phyloP scores from a whole-genome alignment of 2,329 filamentous ascomycete genomes.

The Sporothrix euskadiensis region DNA sequence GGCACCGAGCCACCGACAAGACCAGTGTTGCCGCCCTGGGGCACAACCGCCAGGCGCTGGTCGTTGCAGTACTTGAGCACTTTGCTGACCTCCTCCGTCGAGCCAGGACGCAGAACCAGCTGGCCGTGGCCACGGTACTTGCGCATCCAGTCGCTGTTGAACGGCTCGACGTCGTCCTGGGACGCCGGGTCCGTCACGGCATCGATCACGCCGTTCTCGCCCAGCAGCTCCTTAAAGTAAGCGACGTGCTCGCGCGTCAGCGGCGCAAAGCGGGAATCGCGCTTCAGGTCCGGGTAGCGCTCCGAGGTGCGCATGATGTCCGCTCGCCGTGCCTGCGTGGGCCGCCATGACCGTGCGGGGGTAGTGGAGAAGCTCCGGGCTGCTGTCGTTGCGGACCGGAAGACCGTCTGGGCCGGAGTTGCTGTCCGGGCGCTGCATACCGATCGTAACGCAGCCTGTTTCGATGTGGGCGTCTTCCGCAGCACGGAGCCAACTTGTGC shows the following conservation, averaged over 20 bases:
- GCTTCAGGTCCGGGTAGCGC: conserved; percentile 78
- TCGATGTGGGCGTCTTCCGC: conserved; percentile 22
- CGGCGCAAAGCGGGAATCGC: conserved; percentile 72
- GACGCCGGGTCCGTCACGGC: conserved; percentile 70
- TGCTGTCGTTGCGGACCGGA: not conserved
- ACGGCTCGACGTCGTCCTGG: conserved; percentile 79
- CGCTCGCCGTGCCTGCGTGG: conserved; percentile 19
- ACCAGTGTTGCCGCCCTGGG: conserved; percentile 95
- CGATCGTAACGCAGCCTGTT: conserved; percentile 15
- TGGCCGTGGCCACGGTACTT: conserved; percentile 92
- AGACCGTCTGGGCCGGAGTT: not conserved
- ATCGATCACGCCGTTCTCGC: conserved; percentile 78
- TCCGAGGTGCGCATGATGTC: conserved; percentile 74
- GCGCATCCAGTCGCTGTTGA: conserved; percentile 98
- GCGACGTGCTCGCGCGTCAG: conserved; percentile 78
- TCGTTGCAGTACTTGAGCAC: conserved; percentile 95
- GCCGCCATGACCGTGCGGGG: conserved; percentile 19
- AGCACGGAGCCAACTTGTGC: conserved; percentile 26
- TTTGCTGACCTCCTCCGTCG: conserved; percentile 84
- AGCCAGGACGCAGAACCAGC: conserved; percentile 81
- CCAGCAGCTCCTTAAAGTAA: conserved; percentile 77
- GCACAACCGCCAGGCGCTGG: conserved; percentile 86
- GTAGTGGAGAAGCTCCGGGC: conserved; percentile 27
- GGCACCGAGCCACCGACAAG: conserved; percentile 94
- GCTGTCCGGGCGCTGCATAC: conserved; percentile 7